A percentile compares a stretch with the other conserved stretches of the same genome.
Evolutionary conservation across 2,329 filamentous ascomycete species (phyloP).

Genomic region (Thielaviopsis ethacetica): DNA sequence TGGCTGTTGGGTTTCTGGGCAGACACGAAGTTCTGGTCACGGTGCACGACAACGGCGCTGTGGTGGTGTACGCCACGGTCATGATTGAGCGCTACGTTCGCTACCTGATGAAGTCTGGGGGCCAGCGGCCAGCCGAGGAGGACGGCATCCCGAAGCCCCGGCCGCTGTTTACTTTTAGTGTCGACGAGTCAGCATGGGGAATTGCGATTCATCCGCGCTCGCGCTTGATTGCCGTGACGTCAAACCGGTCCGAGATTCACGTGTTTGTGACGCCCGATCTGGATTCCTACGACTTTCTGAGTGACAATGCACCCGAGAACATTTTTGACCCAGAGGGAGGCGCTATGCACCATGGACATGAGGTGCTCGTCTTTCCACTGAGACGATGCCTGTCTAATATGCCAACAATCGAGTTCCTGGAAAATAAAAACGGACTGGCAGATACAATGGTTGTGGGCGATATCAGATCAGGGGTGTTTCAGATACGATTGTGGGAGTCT

Average conservation of each 20-base stretch:
- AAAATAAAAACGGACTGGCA: too few species aligned
- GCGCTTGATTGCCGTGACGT: conserved; percentile 37
- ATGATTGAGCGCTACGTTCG: conserved; percentile 29
- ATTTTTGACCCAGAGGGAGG: background rate
- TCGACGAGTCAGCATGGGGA: conserved; percentile 4
- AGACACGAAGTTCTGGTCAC: conserved; percentile 51
- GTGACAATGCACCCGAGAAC: background rate
- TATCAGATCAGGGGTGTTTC: too few species aligned
- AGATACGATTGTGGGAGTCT: too few species aligned
- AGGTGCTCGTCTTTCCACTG: conserved; percentile 11
- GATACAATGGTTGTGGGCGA: too few species aligned
- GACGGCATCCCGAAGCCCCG: conserved; percentile 14
- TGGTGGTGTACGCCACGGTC: conserved; percentile 51
- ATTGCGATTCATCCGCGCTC: conserved; percentile 9
- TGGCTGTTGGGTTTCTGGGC: conserved; percentile 54
- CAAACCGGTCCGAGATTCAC: conserved; percentile 46
- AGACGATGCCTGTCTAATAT: conserved; percentile 7
- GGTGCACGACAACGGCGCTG: conserved; percentile 59
- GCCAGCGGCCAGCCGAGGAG: background rate
- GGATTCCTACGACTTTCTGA: background rate
- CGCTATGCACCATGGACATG: background rate
- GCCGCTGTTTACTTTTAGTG: conserved; percentile 44
- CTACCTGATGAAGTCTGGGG: conserved; percentile 13
- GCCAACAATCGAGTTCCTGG: too few species aligned
- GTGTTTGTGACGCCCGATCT: conserved; percentile 31